A percentile compares a stretch with the other conserved stretches of the same genome.
Evolutionary conservation across 106 monocot species (phyloP).

Genomic region (Dendrobium officinale): DNA sequence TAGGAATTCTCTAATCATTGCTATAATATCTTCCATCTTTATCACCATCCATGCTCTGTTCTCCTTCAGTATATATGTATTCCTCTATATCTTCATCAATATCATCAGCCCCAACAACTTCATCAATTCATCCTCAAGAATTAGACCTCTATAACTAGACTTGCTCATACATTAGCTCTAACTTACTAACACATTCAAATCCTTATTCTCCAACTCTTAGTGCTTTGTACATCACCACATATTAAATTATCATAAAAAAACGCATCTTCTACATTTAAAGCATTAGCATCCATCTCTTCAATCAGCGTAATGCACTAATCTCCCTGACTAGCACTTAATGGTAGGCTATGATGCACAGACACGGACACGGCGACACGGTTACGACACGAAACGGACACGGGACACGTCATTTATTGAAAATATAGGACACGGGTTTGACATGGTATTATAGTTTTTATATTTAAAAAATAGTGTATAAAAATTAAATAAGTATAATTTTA

Average conservation of each 20-base stretch:
- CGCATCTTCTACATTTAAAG: neutral
- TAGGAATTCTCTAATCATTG: neutral
- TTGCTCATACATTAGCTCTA: neutral
- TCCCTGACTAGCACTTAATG: neutral
- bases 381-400: too few relatives aligned
- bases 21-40: neutral
- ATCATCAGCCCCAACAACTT: neutral
- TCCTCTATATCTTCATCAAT: neutral
- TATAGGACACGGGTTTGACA: too few relatives aligned
- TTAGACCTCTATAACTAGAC: too few relatives aligned
- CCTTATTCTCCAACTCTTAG: neutral
- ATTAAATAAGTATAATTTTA: too few relatives aligned
- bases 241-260: slow-evolving; percentile 1
- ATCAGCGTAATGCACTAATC: neutral
- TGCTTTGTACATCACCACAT: neutral
- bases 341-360: too few relatives aligned
- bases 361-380: too few relatives aligned
- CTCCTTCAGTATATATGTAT: neutral
- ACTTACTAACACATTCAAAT: neutral
- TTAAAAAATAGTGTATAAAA: too few relatives aligned
- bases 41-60: neutral
- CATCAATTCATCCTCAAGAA: neutral
- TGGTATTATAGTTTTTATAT: too few relatives aligned
- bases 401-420: too few relatives aligned
- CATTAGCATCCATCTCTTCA: neutral